Base-by-base conservation (phyloP, 192 early-diverging fungal species). In the Linnemannia elongata region DNA sequence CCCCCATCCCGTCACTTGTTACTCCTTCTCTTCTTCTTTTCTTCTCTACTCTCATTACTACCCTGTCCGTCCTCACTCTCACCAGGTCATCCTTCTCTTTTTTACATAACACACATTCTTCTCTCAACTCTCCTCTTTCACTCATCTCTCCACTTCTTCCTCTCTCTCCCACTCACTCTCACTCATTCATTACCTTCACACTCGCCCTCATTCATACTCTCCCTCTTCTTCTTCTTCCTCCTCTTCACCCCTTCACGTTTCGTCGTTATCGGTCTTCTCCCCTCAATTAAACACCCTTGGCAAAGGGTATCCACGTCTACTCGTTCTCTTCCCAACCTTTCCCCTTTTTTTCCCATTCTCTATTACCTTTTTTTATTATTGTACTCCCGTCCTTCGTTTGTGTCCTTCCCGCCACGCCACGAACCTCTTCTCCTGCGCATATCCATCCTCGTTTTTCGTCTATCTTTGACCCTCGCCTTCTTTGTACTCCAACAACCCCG, bases 401-500 rank as follows among this genome's bases (percentile, higher is more conserved):
- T 44, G 22, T 35, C 15, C 39, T 70, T 47, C 68, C 45, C 41
- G 45, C 39, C 63, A 22, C 38, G 17, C 39, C 76, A 22, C 38
- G 17, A 41, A 35, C 70, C 22, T n/a, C 24, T 22, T 41, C 70
- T 41, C 30, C 38, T 72, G 13, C 10, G 33, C 38, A 42, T n/a
- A 47, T 49, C 74, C 52, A 60, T 52, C 5, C 36, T 0, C 9
- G 24, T 22, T 5, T 36, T 20, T 38, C 47, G 47, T 60, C 80
- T 75, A 47, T 75, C 45, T 55, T 57, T 52, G 24, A 30, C 33
- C n/a, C 18, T 45, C 78, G 17, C 30, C 54, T 49, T 57, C 69
- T 15, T 73, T 41, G 39, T 42, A 27, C 63, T 42, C 36, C 74
- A 47, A 6, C 72, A 36, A 74, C 41, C 22, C 22, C 42, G 38